phyloP scores from a whole-genome alignment of 352 stramenopile genomes.

The Thalassiosira sp. region DNA sequence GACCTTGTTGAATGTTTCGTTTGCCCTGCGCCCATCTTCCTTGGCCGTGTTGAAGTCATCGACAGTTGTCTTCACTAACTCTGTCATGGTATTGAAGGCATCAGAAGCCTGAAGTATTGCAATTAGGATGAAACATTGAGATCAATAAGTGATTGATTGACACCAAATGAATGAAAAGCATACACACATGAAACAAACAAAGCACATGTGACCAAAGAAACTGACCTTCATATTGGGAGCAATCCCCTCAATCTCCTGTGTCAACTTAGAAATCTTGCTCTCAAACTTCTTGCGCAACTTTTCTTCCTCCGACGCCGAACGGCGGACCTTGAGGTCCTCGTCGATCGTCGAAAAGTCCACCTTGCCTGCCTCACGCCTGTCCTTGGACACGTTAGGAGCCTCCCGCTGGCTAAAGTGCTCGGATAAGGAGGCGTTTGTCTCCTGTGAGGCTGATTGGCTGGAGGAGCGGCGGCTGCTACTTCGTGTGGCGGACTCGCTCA shows the following conservation, averaged over 20 bases:
- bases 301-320: conserved; percentile 72
- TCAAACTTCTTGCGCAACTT: conserved; percentile 87
- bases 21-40: conserved; percentile 65
- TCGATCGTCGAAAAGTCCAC: conserved; percentile 91
- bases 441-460: conserved; percentile 58
- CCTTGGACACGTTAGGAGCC: conserved; percentile 74
- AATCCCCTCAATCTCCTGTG: conserved; percentile 90
- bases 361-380: conserved; percentile 70
- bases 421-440: conserved; percentile 47
- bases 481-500: conserved; percentile 19
- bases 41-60: conserved; percentile 80
- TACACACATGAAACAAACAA: conserved; percentile 13
- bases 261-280: conserved; percentile 79
- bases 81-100: conserved; percentile 92
- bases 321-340: conserved; percentile 80
- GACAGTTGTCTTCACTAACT: conserved; percentile 83
- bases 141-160: conserved; percentile 9
- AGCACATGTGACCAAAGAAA: background rate
- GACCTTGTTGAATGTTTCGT: conserved; percentile 77
- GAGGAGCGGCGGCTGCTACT: conserved; percentile 21
- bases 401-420: conserved; percentile 81
- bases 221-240: conserved; percentile 95
- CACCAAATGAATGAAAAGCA: background rate
- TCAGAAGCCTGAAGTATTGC: conserved; percentile 83
- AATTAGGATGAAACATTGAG: conserved; percentile 17